These are phyloP conservation scores for Casuarina equisetifolia DNA, from an alignment of 306 rosid genomes.

Conservation along the genomic window DNA sequence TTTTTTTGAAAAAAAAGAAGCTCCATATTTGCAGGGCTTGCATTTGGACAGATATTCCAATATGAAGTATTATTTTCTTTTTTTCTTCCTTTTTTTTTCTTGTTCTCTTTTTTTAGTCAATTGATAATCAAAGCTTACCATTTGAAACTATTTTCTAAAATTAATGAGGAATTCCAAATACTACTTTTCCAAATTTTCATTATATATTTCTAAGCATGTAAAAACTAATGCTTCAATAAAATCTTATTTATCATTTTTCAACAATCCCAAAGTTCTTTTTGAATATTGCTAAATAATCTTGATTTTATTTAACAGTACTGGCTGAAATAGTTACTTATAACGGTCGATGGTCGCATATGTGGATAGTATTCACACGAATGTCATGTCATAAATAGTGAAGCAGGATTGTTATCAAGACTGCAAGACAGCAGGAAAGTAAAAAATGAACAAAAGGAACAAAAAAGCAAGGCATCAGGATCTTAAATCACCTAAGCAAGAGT, in stretches of 20 bases:
- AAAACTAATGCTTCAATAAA: neutral
- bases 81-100: neutral
- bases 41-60: neutral
- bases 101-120: neutral
- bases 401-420: neutral
- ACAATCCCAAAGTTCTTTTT: neutral
- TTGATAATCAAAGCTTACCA: neutral
- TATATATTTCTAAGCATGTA: neutral
- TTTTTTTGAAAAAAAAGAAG: neutral
- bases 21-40: neutral
- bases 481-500: constrained; percentile 80
- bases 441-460: neutral
- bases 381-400: neutral
- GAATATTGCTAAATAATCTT: neutral
- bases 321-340: neutral
- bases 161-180: neutral
- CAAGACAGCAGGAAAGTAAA: constrained; percentile 5
- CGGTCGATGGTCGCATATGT: neutral
- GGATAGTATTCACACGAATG: neutral
- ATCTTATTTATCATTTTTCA: neutral
- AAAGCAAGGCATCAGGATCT: neutral
- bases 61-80: neutral
- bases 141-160: neutral
- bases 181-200: neutral
- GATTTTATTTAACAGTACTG: neutral